A percentile compares a stretch with the other conserved stretches of the same genome.
Conservation (phyloP, 805 yeast species). For the Yamadazyma sp. region DNA sequence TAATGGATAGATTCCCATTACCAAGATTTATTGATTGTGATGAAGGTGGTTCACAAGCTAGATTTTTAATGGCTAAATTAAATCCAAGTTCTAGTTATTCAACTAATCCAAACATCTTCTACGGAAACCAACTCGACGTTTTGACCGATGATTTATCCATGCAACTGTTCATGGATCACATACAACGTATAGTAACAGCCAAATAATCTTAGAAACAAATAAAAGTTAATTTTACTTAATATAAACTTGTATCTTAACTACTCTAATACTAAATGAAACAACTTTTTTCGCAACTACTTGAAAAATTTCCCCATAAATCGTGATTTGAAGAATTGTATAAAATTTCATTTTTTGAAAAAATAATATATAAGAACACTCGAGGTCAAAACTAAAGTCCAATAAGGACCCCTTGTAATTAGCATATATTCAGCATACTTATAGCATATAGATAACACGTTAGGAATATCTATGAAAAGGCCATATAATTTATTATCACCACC, state of each 20-base stretch:
- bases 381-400: too few relatives aligned
- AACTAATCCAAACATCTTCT: slow-evolving; percentile 20
- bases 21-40: slow-evolving; percentile 95
- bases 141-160: slow-evolving; percentile 94
- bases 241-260: too few relatives aligned
- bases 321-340: not conserved
- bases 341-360: not conserved
- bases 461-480: slow-evolving; percentile 5
- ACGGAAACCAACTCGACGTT: slow-evolving; percentile 46
- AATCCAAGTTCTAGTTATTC: slow-evolving; percentile 86
- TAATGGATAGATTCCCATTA: slow-evolving; percentile 65
- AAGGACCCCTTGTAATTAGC: too few relatives aligned
- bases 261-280: not conserved
- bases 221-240: too few relatives aligned
- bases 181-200: slow-evolving; percentile 46
- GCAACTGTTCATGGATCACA: slow-evolving; percentile 92
- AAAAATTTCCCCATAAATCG: not conserved
- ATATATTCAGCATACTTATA: too few relatives aligned
- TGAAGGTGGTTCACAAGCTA: slow-evolving; percentile 98
- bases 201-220: slow-evolving; percentile 2
- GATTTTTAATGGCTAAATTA: slow-evolving; percentile 90
- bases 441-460: too few relatives aligned
- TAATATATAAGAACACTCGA: too few relatives aligned
- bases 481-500: slow-evolving; percentile 6
- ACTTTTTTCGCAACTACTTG: not conserved